Percentiles rank a stretch among this genome's conserved stretches.
These are phyloP conservation scores for Abrus precatorius DNA, from an alignment of 306 rosid species.

Conservation along the genomic window DNA sequence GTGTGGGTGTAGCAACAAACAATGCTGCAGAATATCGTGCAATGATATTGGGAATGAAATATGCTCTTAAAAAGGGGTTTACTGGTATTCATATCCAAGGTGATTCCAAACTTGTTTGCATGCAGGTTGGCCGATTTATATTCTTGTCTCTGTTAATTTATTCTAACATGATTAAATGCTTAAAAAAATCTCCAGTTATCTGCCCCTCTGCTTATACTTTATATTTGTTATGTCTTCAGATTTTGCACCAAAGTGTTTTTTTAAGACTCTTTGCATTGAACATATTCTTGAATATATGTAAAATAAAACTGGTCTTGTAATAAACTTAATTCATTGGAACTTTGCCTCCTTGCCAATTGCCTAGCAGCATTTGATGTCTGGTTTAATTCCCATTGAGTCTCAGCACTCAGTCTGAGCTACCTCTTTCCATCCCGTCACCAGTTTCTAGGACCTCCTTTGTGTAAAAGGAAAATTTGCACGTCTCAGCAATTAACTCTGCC, in stretches of 20 bases:
- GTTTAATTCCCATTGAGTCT: too few species aligned
- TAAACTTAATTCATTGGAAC: too few species aligned
- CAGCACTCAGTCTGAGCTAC: too few species aligned
- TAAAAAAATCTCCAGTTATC: not conserved
- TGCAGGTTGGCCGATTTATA: constrained; percentile 76
- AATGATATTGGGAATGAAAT: constrained; percentile 83
- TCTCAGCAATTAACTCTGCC: too few species aligned
- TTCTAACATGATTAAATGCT: constrained; percentile 8
- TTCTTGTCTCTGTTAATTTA: not conserved
- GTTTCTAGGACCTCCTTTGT: too few species aligned
- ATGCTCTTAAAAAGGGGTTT: constrained; percentile 87
- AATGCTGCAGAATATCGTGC: constrained; percentile 98
- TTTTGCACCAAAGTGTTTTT: constrained; percentile 18
- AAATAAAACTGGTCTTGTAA: not conserved
- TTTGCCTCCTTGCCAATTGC: too few species aligned
- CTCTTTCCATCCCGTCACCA: too few species aligned
- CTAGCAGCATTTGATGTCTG: too few species aligned
- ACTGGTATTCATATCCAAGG: constrained; percentile 70
- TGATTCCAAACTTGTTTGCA: constrained; percentile 95
- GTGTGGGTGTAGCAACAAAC: constrained; percentile 77
- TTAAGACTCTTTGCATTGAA: constrained; percentile 28
- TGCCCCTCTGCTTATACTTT: not conserved
- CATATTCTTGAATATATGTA: not conserved
- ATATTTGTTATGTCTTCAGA: constrained; percentile 27
- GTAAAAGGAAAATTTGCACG: too few species aligned